These are phyloP conservation scores for Pilobolus umbonatus DNA, from an alignment of 192 early-diverging fungal genomes.

Conservation along the genomic window DNA sequence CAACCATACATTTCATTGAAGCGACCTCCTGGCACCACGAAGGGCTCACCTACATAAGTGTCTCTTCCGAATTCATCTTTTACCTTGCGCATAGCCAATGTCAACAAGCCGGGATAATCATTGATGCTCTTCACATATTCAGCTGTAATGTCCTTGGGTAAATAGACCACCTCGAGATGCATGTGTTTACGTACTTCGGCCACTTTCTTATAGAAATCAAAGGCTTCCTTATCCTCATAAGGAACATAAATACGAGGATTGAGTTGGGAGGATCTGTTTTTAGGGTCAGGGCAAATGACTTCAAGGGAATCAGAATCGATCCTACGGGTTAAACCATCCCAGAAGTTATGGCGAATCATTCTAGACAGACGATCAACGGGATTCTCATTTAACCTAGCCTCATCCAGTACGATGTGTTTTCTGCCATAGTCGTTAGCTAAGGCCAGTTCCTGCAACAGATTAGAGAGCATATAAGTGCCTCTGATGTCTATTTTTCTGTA, in stretches of 20 bases:
- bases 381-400: conserved; percentile 87
- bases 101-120: conserved; percentile 80
- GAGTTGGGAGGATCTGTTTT: conserved; percentile 76
- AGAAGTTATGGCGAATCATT: conserved; percentile 89
- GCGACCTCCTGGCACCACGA: conserved; percentile 94
- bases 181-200: conserved; percentile 61
- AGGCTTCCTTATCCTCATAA: conserved; percentile 65
- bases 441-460: conserved; percentile 91
- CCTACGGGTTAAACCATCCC: conserved; percentile 87
- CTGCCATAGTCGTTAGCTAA: conserved; percentile 83
- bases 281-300: conserved; percentile 86
- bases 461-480: conserved; percentile 92
- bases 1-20: conserved; percentile 99
- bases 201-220: conserved; percentile 75
- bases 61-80: conserved; percentile 42
- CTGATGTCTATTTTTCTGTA: conserved; percentile 86
- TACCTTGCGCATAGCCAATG: conserved; percentile 63
- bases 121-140: conserved; percentile 91
- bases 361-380: conserved; percentile 84
- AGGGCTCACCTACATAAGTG: conserved; percentile 69
- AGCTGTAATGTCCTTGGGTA: conserved; percentile 83
- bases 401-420: conserved; percentile 82
- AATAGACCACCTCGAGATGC: conserved; percentile 67
- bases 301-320: conserved; percentile 83
- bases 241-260: conserved; percentile 91